phyloP scores from a whole-genome alignment of 106 monocot genomes.

The Apostasia ramifera region DNA sequence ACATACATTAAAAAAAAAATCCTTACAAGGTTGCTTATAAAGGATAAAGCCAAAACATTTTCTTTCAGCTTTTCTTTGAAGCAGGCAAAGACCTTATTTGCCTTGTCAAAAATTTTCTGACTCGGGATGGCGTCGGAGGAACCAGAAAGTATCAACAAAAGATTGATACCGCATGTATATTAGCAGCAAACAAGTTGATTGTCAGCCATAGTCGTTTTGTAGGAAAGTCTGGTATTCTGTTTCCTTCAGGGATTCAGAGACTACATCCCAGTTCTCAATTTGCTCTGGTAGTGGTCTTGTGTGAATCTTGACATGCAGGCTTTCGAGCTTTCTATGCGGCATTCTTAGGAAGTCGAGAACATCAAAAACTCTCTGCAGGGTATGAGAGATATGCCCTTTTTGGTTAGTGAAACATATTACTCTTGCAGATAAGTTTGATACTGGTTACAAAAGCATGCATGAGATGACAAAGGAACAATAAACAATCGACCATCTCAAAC shows the following conservation, averaged over 20 bases:
- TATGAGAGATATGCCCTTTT: not conserved
- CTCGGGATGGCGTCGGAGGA: not conserved
- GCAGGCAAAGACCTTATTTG: slow-evolving; percentile 1
- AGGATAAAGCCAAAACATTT: not conserved
- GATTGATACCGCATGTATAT: not conserved
- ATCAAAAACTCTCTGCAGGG: slow-evolving; percentile 45
- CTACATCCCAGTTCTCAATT: slow-evolving; percentile 63
- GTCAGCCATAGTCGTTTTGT: slow-evolving; percentile 23
- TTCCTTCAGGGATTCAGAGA: slow-evolving; percentile 49
- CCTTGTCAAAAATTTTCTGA: not conserved
- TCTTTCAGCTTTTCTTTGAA: not conserved
- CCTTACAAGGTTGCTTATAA: not conserved
- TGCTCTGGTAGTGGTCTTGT: slow-evolving; percentile 59
- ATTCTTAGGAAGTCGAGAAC: slow-evolving; percentile 71
- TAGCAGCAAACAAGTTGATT: not conserved
- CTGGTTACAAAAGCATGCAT: not conserved
- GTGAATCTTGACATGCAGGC: slow-evolving; percentile 87
- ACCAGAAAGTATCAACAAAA: slow-evolving; percentile 4
- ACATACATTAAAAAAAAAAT: not conserved
- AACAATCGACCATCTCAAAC: not conserved
- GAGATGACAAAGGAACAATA: not conserved
- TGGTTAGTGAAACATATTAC: not conserved
- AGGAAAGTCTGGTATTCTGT: slow-evolving; percentile 53
- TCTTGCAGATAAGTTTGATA: not conserved
- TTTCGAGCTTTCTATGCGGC: slow-evolving; percentile 51